Evolutionary conservation across 2,329 filamentous ascomycete genomes (phyloP).

Genomic region (Stachybotrys chlorohalonatus): DNA sequence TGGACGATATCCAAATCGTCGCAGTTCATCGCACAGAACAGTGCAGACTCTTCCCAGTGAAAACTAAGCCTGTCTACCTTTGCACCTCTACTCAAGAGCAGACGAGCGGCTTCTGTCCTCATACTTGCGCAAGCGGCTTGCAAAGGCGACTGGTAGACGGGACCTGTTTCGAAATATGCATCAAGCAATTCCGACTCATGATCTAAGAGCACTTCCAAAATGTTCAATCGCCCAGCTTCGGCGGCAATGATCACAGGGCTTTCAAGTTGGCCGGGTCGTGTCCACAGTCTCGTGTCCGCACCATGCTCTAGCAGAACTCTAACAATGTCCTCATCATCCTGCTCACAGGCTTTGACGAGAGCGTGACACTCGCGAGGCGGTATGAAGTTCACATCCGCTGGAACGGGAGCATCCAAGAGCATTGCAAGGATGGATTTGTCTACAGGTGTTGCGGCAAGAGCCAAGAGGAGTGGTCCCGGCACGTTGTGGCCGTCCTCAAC

Average conservation of each 20-base stretch:
- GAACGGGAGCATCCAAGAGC: conserved; percentile 8
- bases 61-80: conserved; percentile 2
- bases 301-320: conserved; percentile 9
- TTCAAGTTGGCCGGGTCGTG: background rate
- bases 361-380: conserved; percentile 3
- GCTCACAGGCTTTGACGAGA: conserved; percentile 3
- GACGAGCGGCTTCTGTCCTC: conserved; percentile 4
- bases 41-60: conserved; percentile 8
- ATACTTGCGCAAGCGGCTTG: conserved; percentile 7
- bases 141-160: conserved; percentile 8
- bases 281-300: conserved; percentile 8
- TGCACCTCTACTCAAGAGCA: conserved; percentile 12
- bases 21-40: conserved; percentile 8
- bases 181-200: conserved; percentile 11
- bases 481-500: conserved; percentile 10
- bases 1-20: conserved; percentile 7
- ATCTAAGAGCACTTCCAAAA: conserved; percentile 9
- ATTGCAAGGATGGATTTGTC: conserved; percentile 4
- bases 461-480: conserved; percentile 5
- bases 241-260: conserved; percentile 11
- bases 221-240: conserved; percentile 4
- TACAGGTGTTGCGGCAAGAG: conserved; percentile 1
- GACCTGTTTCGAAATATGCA: conserved; percentile 5
- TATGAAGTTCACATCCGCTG: conserved; percentile 7
- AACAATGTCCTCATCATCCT: conserved; percentile 5